Conservation (phyloP, 2,329 filamentous ascomycete species). For the Penicillium expansum region DNA sequence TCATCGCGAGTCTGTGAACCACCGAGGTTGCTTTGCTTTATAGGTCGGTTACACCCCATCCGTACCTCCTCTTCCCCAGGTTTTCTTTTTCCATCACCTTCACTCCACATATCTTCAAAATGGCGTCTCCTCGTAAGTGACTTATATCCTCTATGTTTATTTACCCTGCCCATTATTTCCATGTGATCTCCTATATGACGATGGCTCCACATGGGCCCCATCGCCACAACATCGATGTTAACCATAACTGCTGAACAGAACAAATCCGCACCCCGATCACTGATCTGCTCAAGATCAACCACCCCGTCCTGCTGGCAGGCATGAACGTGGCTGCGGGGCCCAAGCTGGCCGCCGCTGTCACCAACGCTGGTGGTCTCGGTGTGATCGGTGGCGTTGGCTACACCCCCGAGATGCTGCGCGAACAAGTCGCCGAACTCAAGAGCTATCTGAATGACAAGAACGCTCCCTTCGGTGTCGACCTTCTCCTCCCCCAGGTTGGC, state of each 20-base stretch:
- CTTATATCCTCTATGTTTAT: not conserved
- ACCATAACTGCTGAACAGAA: slow-evolving; percentile 53
- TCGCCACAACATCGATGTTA: slow-evolving; percentile 12
- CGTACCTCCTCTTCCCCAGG: slow-evolving; percentile 22
- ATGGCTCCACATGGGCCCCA: slow-evolving; percentile 5
- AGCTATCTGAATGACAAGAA: slow-evolving; percentile 82
- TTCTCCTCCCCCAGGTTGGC: slow-evolving; percentile 90
- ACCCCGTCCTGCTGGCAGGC: slow-evolving; percentile 90
- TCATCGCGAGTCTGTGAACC: slow-evolving; percentile 11
- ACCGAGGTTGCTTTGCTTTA: slow-evolving; percentile 20
- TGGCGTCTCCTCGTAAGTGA: slow-evolving; percentile 77
- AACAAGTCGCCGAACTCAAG: slow-evolving; percentile 95
- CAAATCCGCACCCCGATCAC: slow-evolving; percentile 88
- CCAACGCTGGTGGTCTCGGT: slow-evolving; percentile 92
- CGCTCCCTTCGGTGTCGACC: slow-evolving; percentile 90
- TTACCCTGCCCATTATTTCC: slow-evolving; percentile 19
- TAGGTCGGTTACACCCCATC: slow-evolving; percentile 8
- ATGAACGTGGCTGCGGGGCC: slow-evolving; percentile 99
- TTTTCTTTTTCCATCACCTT: slow-evolving; percentile 11
- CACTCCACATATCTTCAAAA: slow-evolving; percentile 36
- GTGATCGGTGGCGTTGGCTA: slow-evolving; percentile 91
- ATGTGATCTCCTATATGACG: slow-evolving; percentile 8
- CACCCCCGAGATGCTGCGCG: slow-evolving; percentile 93
- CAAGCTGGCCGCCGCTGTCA: slow-evolving; percentile 92
- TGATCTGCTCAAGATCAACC: slow-evolving; percentile 96